Percentiles rank a stretch among this genome's conserved stretches.
Evolutionary conservation across 2,329 filamentous ascomycete species (phyloP).

Genomic region (Leptographium flavum): DNA sequence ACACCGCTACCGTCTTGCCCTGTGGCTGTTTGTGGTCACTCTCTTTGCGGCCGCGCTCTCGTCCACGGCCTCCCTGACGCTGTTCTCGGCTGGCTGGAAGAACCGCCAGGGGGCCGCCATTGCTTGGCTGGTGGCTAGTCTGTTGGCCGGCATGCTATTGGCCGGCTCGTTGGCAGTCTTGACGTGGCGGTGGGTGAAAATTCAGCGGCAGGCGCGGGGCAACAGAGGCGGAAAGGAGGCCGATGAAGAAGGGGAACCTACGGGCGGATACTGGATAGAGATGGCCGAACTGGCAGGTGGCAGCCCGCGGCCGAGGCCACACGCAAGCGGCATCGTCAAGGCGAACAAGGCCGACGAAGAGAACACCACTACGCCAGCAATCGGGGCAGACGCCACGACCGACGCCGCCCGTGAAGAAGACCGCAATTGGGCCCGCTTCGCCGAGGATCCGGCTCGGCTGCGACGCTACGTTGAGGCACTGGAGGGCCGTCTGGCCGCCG

Average conservation of each 20-base stretch:
- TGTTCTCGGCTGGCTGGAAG: neutral
- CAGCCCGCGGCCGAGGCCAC: no score
- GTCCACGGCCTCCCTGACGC: constrained; percentile 2
- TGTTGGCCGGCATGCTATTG: neutral
- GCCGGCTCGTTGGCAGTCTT: neutral
- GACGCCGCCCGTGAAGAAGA: neutral
- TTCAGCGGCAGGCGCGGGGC: neutral
- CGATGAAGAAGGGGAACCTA: neutral
- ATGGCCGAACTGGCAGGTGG: constrained; percentile 1
- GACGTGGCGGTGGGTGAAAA: neutral
- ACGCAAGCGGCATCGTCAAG: no score
- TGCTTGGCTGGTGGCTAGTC: constrained; percentile 6
- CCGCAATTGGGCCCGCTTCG: constrained; percentile 14
- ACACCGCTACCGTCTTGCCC: constrained; percentile 4
- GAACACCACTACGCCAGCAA: no score
- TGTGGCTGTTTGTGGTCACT: constrained; percentile 4
- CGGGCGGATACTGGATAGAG: constrained; percentile 1
- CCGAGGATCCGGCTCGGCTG: constrained; percentile 11
- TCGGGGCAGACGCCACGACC: no score
- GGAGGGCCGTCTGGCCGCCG: constrained; percentile 11
- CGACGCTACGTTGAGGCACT: constrained; percentile 15
- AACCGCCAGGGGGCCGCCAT: neutral
- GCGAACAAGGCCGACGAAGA: no score
- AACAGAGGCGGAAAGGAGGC: neutral
- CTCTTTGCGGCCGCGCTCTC: constrained; percentile 4